phyloP scores from a whole-genome alignment of 2,329 filamentous ascomycete genomes.

The Xylariaceae sp. region DNA sequence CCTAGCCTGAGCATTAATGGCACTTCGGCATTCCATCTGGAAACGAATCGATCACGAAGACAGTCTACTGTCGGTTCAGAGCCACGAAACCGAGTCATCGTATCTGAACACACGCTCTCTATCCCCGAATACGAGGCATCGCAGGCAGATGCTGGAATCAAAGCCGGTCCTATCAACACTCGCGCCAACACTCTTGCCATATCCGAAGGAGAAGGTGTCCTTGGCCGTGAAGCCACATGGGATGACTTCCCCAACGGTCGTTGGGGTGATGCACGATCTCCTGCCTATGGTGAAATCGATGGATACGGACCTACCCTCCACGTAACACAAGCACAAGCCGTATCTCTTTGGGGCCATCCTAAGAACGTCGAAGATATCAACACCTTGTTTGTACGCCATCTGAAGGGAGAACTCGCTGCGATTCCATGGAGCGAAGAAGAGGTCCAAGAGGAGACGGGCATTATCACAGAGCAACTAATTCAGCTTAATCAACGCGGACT shows the following conservation, averaged over 20 bases:
- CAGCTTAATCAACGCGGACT: slow-evolving; percentile 75
- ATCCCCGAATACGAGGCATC: slow-evolving; percentile 65
- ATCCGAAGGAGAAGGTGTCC: slow-evolving; percentile 82
- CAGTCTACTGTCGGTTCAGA: slow-evolving; percentile 78
- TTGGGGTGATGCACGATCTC: slow-evolving; percentile 88
- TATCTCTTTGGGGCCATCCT: slow-evolving; percentile 80
- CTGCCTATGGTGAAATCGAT: slow-evolving; percentile 93
- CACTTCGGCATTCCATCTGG: slow-evolving; percentile 28
- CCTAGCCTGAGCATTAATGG: slow-evolving; percentile 51
- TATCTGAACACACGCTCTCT: slow-evolving; percentile 57
- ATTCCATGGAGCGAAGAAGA: slow-evolving; percentile 94
- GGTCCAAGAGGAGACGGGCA: slow-evolving; percentile 73
- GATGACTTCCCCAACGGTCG: slow-evolving; percentile 96
- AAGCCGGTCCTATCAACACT: slow-evolving; percentile 65
- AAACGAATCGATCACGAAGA: slow-evolving; percentile 43
- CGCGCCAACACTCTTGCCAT: slow-evolving; percentile 85
- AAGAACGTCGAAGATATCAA: slow-evolving; percentile 66
- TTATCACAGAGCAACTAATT: slow-evolving; percentile 72
- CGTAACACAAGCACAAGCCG: slow-evolving; percentile 77
- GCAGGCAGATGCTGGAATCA: slow-evolving; percentile 72
- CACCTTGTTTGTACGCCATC: slow-evolving; percentile 71
- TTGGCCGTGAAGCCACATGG: slow-evolving; percentile 95
- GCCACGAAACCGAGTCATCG: slow-evolving; percentile 81
- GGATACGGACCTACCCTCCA: slow-evolving; percentile 97
- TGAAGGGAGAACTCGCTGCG: slow-evolving; percentile 71